Evolutionary conservation across 2,329 filamentous ascomycete genomes (phyloP), one percentile per base, ranked within the genome.

Genomic region (Tolypocladium cylindrosporum): DNA sequence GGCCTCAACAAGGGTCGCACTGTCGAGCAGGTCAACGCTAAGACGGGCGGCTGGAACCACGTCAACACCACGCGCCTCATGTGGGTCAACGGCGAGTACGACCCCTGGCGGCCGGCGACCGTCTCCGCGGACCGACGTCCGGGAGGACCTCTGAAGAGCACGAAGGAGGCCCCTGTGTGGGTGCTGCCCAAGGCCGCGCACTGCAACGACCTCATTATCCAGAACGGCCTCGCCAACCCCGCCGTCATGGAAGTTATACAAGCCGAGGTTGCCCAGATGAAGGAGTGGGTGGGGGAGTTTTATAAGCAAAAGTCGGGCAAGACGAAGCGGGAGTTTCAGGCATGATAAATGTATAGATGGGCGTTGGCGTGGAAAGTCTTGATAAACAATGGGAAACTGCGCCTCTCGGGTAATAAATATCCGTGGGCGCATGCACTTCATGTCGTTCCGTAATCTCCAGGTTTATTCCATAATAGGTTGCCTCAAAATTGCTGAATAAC

Each of bases 61-160:
- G 75, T 74, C 42, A 69, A 81, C 57, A 79, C 77, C 2, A 79
- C 76, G 19, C 76, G 82, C 2, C 69, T 87, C 27, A 73, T 85
- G 34, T 85, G 78, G 73, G 75, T 77, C 7, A 85, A 86, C 62
- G 83, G 79, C 50, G 74, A 83, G 67, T 80, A 73, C 57, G 84
- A 87, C 65, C 84, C 83, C 7, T 86, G 83, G 84, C 74, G 77
- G 40, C 76, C 80, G 4, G 75, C 78, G 0, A 77, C 77, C 4
- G 76, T 86, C 0, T 78, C 76, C 1, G 80, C 79, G 21, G 72
- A 75, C 34, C 77, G 77, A 65, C 74, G 82, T 24, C 80, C 82
- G 0, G 79, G 76, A 7, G 83, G 84, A 0, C 80, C 82, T 1
- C 67, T 85, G 19, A 16, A 68, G 57, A 76, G 76, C 13, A 81